Base-by-base conservation (phyloP, 2,329 filamentous ascomycete species). In the Diatrype stigma region DNA sequence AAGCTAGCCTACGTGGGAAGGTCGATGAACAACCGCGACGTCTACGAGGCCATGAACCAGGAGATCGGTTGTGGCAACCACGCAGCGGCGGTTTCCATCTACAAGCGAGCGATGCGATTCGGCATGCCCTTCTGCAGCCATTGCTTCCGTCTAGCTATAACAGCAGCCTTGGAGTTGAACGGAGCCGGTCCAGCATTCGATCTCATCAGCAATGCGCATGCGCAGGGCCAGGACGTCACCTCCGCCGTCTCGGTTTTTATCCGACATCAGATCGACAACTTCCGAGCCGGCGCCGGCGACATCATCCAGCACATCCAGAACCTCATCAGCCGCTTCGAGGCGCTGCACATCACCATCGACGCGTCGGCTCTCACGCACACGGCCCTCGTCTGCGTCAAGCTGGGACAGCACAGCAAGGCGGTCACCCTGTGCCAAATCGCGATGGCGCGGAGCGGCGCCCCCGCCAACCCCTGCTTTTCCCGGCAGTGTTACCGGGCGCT, bases 91-190 rank as follows among this genome's bases (percentile, higher is more conserved):
- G 58, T 72, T 48, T 57, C 56, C 16, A 66, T 73, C 3, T 80
- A 78, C 60, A 67, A 62, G 47, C 60, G 60, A 23, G 70, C 70
- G 0, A 42, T 67, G 1, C 56, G 54, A 10, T 60, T 57, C 4
- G 68, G 70, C 17, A 64, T 76, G 57, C 62, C 64, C 1, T 67
- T 67, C 52, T 73, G 70, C 26, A 58, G 60, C 3, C 67, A 70
- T 22, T 77, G 73, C 48, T 66, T 81, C 14, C 71, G 73, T n/a
- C 64, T 80, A 5, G 77, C 74, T 8, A 71, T 81, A 8, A 57
- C 70, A 10, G 75, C 76, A 2, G 66, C 70, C 14, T 58, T 80
- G 47, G 63, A 62, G 16, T 44, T 60, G 26, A 51, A 60, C 3
- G 57, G 63, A 42, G 51, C 68, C 45, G 51, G 59, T 45, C 45